Evolutionary conservation across 306 rosid species (phyloP), one percentile per base, ranked within the genome.

Genomic region (Albizia julibrissin): DNA sequence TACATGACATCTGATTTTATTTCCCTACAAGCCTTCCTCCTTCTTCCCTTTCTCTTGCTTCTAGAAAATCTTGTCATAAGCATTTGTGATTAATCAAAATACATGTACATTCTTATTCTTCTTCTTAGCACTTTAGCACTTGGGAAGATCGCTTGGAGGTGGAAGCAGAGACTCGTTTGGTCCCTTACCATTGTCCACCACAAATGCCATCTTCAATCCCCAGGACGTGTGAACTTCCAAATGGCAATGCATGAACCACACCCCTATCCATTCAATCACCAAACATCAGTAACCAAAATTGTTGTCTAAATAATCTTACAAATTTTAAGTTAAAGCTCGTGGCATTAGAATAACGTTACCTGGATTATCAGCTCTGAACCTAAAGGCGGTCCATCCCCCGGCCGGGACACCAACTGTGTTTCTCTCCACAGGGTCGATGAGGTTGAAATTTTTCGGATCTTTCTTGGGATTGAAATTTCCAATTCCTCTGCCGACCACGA

Each of bases 311-410:
- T 21, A 19, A 31, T 33, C 69, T 64, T 15, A 1, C 19, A 64
- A 27, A 8, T 27, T 62, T 62, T 3, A 10, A 11, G 8, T 4
- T 62, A 26, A 29, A 64, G 13, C 37, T 29, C 27, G 69, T 31
- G 19, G n/a, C 40, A 64, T 64, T 29, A 29, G 11, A 27, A 29
- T 5, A 29, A 27, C 21, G 10, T n/a, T 78, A 94, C 98, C 98
- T 85, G 96, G 97, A 89, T 94, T 94, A 80, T 94, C 94, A 75
- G 98, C 98, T 50, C 79, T 84, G 84, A 94, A 94, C 85, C 98
- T 92, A 37, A 94, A 84, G 54, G 94, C 94, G 61, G 89, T 68
- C 98, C 97, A 94, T 10, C 98, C 97, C 34, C 96, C 92, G 3
- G 97, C 82, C 29, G 95, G 98, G 24, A 94, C 96, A 50, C 89